Evolutionary conservation across 805 yeast genomes (phyloP).

Genomic region (Starmerella stellata): DNA sequence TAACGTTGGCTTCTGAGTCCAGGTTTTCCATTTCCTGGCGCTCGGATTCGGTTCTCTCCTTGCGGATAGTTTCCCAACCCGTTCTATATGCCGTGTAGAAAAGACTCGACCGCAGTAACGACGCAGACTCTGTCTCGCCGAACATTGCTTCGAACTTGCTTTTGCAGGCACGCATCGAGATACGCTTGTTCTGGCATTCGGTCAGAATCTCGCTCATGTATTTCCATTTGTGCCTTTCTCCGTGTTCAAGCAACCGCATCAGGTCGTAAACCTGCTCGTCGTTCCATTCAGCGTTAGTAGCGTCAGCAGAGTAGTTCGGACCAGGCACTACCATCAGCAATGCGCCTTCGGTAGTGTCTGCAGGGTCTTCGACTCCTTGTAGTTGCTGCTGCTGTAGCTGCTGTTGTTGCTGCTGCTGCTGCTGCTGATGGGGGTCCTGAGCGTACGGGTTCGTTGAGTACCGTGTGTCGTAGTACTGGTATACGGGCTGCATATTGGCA

Average conservation of each 20-base stretch:
- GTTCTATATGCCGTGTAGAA: conserved; percentile 33
- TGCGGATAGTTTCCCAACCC: conserved; percentile 28
- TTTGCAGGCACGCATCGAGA: conserved; percentile 36
- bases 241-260: conserved; percentile 31
- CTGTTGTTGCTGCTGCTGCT: too few species aligned
- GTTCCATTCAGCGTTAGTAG: conserved; percentile 21
- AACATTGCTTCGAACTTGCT: conserved; percentile 38
- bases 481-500: background rate
- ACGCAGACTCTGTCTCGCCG: conserved; percentile 35
- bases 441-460: background rate
- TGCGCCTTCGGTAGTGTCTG: conserved; percentile 3
- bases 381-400: background rate
- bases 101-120: conserved; percentile 33
- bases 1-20: background rate
- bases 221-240: conserved; percentile 44
- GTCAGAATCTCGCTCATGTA: conserved; percentile 30
- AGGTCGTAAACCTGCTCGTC: conserved; percentile 32
- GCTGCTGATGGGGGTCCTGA: conserved; percentile 1
- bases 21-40: conserved; percentile 1
- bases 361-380: background rate
- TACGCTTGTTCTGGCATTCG: conserved; percentile 24
- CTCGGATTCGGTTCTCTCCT: conserved; percentile 10
- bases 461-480: background rate
- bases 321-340: conserved; percentile 11
- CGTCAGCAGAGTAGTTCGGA: conserved; percentile 5